Evolutionary conservation across 2,329 filamentous ascomycete species (phyloP), one percentile per base, ranked within the genome.

Genomic region (Bipolaris oryzae): DNA sequence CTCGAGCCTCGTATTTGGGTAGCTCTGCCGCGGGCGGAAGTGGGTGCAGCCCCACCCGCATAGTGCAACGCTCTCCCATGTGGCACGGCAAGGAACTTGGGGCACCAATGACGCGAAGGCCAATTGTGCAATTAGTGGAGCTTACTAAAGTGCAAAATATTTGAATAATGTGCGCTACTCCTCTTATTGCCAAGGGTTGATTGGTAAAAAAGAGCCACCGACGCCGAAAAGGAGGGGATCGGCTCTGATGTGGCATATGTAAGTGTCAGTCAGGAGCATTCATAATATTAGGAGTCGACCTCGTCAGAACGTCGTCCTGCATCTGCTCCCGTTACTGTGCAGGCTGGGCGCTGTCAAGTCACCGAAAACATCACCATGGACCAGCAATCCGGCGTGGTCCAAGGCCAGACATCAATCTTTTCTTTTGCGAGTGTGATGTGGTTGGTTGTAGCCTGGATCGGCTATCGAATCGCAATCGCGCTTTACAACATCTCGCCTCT

Each of bases 401-500:
- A 54, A 16, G 55, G 47, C 45, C 38, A 63, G 28, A 56, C 34
- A 18, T 57, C 63, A 16, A 39, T 56, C 21, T 54, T 60, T 39
- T 63, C 62, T 1, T 15, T 68, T 21, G 58, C 59, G n/a, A 55
- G 46, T 6, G 20, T 67, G 7, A 20, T 47, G 13, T 68, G 57
- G 60, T 51, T 68, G 10, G n/a, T 53, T 9, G 50, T 46, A 33
- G 44, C 64, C 21, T 69, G 67, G 67, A 38, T 67, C 35, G 58
- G 55, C 18, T 68, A 68, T 42, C 57, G 59, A 3, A 47, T 66
- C 11, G 55, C 58, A 5, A 58, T 64, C 41, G 62, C 63, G 11
- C 28, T 66, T 5, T 69, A 69, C 57, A 69, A 69, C 35, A 60
- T 69, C 50, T 68, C 67, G 28, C 65, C 67, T 2, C 56, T 67